phyloP scores from a whole-genome alignment of 129 eudicot genomes.

The Escallonia rubra region DNA sequence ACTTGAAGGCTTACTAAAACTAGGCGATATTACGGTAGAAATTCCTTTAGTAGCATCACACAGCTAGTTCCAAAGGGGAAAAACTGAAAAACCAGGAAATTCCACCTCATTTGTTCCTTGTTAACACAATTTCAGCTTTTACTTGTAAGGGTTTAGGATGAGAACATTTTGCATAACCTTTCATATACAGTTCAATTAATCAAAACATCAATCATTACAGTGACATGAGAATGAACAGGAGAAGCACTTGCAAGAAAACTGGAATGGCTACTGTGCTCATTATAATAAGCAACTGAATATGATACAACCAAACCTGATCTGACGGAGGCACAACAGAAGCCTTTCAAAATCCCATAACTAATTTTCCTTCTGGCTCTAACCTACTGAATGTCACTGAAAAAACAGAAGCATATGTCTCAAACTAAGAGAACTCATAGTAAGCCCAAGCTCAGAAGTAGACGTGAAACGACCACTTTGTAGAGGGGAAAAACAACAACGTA shows the following conservation, averaged over 20 bases:
- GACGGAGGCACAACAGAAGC: slow-evolving; percentile 33
- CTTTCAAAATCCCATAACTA: slow-evolving; percentile 84
- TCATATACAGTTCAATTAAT: too few relatives aligned
- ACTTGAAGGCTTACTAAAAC: too few relatives aligned
- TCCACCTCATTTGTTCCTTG: too few relatives aligned
- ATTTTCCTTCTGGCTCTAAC: slow-evolving; percentile 81
- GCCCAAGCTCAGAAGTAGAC: not conserved
- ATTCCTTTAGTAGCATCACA: too few relatives aligned
- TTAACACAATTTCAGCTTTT: too few relatives aligned
- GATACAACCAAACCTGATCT: slow-evolving; percentile 43
- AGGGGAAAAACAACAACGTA: not conserved
- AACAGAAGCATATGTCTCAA: slow-evolving; percentile 15
- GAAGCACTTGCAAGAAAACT: not conserved
- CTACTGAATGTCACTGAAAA: slow-evolving; percentile 83
- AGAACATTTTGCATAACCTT: too few relatives aligned
- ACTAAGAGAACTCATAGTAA: slow-evolving; percentile 6
- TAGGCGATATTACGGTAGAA: too few relatives aligned
- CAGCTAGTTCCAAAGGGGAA: too few relatives aligned
- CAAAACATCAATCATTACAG: too few relatives aligned
- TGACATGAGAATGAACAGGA: not conserved
- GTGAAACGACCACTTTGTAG: not conserved
- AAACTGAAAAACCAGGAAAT: too few relatives aligned
- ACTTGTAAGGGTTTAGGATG: too few relatives aligned
- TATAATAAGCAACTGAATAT: not conserved
- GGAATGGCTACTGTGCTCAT: not conserved